A percentile compares a stretch with the other conserved stretches of the same genome.
Evolutionary conservation across 495 filamentous ascomycete species (phyloP).

Genomic region (Neurospora discreta): DNA sequence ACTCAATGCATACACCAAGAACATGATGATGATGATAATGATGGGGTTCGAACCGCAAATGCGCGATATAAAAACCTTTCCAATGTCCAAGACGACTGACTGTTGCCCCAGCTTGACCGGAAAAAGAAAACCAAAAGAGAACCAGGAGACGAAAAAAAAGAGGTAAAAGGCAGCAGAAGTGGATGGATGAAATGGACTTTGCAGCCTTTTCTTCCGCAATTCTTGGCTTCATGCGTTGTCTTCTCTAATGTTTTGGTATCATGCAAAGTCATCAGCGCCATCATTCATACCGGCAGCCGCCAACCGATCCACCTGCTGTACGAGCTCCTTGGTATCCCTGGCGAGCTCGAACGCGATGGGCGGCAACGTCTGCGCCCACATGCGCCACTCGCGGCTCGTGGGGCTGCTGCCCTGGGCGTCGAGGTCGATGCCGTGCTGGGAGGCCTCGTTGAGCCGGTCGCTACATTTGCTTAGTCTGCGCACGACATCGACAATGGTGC

Average conservation of each 20-base stretch:
- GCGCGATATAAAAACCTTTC: neutral
- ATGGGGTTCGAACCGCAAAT: constrained; percentile 20
- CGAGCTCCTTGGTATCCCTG: constrained; percentile 68
- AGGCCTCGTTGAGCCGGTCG: constrained; percentile 53
- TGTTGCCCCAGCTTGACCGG: neutral
- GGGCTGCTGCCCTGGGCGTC: constrained; percentile 34
- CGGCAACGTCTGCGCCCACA: constrained; percentile 59
- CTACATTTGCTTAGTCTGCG: constrained; percentile 52
- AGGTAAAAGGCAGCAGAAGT: neutral
- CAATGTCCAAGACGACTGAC: neutral
- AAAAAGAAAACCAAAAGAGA: neutral
- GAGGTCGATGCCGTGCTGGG: constrained; percentile 49
- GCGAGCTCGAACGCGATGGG: constrained; percentile 84
- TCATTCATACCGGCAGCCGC: constrained; percentile 16
- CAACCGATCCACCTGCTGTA: constrained; percentile 32
- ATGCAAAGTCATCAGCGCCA: constrained; percentile 34
- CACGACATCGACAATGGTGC: constrained; percentile 37
- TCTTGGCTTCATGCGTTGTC: neutral
- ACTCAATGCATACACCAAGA: neutral
- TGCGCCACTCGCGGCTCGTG: constrained; percentile 42
- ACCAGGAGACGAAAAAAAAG: neutral
- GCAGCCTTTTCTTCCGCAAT: neutral
- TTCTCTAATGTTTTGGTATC: constrained; percentile 6
- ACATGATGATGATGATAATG: constrained; percentile 7
- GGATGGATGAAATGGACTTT: neutral